Evolutionary conservation across 176 grass and related monocot species (phyloP), one percentile per base, ranked within the genome.

Genomic region (Phragmites australis): DNA sequence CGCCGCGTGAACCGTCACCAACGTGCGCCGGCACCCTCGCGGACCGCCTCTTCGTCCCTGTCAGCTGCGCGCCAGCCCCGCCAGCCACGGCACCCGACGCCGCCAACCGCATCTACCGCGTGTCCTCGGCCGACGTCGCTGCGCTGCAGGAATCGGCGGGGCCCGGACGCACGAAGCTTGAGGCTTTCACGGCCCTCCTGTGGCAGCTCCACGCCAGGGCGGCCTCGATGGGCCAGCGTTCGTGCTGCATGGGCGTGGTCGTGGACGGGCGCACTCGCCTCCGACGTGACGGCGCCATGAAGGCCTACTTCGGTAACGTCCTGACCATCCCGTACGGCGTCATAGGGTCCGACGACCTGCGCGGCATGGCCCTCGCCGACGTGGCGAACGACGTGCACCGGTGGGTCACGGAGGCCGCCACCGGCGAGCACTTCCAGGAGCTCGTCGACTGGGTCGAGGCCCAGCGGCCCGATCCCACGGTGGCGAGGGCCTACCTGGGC

Each of bases 221-320:
- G 4, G 72, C 79, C 6, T 30, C 79, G 3, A 5, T 54, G 18
- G 31, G 18, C 0, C 80, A 93, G 29, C 61, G 19, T 14, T 45
- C 81, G 11, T 97, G 93, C 75, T 83, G 83, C 83, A 91, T 97
- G 88, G 90, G 93, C 22, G 47, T 91, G 9, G 86, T 97, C 19
- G 90, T 97, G 14, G 83, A 97, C 72, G 88, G 86, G 9, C 93
- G 90, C 31, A 0, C 55, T 10, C 93, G 90, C 18, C 15, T 41
- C 71, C 0, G 14, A 1, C 57, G 57, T 60, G 21, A 75, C 16
- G 81, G 63, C 3, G 55, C 29, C 61, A 97, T 97, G 90, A 17
- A 6, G 8, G 22, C 32, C 27, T 93, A 93, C 83, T 90, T 97
- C 42, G 90, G 93, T 62, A 97, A 93, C 56, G 88, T 93, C 68